A percentile compares a stretch with the other conserved stretches of the same genome.
Evolutionary conservation across 2,329 filamentous ascomycete species (phyloP).

Genomic region (Penicillium sp.): DNA sequence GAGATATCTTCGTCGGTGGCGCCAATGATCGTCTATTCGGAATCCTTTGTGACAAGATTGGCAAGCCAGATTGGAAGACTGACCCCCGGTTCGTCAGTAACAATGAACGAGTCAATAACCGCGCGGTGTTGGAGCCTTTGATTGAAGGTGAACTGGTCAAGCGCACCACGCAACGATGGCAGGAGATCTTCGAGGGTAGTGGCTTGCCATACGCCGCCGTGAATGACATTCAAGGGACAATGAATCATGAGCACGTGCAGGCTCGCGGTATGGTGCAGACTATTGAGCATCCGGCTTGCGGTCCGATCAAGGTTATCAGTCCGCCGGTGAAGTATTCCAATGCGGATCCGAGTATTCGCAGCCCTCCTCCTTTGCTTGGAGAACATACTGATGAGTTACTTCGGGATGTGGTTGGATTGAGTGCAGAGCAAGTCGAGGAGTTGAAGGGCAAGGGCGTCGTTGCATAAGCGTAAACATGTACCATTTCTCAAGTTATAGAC

Average conservation of each 20-base stretch:
- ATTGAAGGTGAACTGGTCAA: constrained; percentile 73
- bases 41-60: constrained; percentile 56
- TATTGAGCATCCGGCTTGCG: constrained; percentile 76
- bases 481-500: background rate
- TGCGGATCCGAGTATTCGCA: constrained; percentile 70
- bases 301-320: constrained; percentile 82
- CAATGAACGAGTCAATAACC: constrained; percentile 59
- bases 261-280: constrained; percentile 87
- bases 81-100: constrained; percentile 59
- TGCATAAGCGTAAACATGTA: background rate
- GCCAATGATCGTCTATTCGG: constrained; percentile 63
- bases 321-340: constrained; percentile 91
- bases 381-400: constrained; percentile 82
- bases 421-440: background rate
- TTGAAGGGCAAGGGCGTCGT: background rate
- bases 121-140: constrained; percentile 68
- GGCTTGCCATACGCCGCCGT: constrained; percentile 92
- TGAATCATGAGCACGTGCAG: constrained; percentile 75
- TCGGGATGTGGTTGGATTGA: constrained; percentile 54
- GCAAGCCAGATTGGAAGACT: constrained; percentile 55
- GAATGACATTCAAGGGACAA: constrained; percentile 83
- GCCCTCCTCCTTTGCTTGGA: constrained; percentile 78
- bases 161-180: constrained; percentile 82
- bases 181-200: constrained; percentile 76
- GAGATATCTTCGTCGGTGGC: constrained; percentile 61